Percentiles rank a stretch among this genome's conserved stretches.
Evolutionary conservation across 768 basidiomycete genomes (phyloP).

Genomic region (Termitomyces sp.): DNA sequence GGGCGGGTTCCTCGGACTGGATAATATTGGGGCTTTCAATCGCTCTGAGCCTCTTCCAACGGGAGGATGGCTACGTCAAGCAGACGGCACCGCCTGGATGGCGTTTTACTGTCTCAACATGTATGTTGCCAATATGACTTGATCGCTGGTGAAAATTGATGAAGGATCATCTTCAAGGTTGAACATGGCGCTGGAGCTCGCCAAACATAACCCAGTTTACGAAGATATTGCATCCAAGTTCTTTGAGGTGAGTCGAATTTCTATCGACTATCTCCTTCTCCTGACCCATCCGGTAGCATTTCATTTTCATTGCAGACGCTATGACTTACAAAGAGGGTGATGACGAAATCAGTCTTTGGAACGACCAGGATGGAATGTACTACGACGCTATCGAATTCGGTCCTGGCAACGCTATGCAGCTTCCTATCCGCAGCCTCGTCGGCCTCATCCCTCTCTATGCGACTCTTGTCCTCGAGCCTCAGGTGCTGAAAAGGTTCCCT

Average conservation of each 20-base stretch:
- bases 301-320: conserved; percentile 97
- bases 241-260: conserved; percentile 59
- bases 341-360: conserved; percentile 85
- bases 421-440: conserved; percentile 92
- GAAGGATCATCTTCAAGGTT: conserved; percentile 48
- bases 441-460: conserved; percentile 98
- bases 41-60: conserved; percentile 96
- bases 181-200: conserved; percentile 95
- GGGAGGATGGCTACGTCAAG: conserved; percentile 90
- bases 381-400: conserved; percentile 96
- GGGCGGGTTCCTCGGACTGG: conserved; percentile 95
- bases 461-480: conserved; percentile 89
- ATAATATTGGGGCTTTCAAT: conserved; percentile 98
- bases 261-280: neutral
- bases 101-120: conserved; percentile 98
- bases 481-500: conserved; percentile 85
- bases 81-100: conserved; percentile 99
- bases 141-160: neutral
- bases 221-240: conserved; percentile 99
- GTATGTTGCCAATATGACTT: conserved; percentile 36
- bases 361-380: conserved; percentile 96
- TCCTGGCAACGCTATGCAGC: conserved; percentile 76
- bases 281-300: conserved; percentile 55
- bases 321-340: conserved; percentile 92
- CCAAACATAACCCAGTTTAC: conserved; percentile 96